Conservation (phyloP, 2,329 filamentous ascomycete species). For the Pseudopithomyces chartarum region DNA sequence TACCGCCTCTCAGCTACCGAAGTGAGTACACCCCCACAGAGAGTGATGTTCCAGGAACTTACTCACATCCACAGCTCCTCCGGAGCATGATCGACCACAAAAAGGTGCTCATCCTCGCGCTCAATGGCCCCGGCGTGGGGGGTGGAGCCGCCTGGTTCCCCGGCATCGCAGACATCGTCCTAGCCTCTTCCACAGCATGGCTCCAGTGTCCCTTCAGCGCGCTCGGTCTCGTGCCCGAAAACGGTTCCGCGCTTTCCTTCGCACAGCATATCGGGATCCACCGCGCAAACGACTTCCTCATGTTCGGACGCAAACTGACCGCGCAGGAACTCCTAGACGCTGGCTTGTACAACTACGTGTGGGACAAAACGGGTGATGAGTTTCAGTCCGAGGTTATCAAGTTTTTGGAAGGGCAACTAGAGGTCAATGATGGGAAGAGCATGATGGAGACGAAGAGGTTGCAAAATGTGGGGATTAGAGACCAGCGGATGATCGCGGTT, state of each 20-base stretch:
- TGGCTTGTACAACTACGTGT: slow-evolving; percentile 55
- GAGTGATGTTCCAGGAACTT: too few relatives aligned
- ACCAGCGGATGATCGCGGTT: slow-evolving; percentile 53
- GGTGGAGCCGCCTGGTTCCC: slow-evolving; percentile 58
- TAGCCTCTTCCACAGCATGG: slow-evolving; percentile 52
- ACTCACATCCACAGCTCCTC: slow-evolving; percentile 43
- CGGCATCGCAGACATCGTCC: slow-evolving; percentile 55
- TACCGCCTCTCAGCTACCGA: background rate
- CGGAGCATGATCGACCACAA: slow-evolving; percentile 56
- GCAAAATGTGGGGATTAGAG: slow-evolving; percentile 42
- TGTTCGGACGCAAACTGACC: slow-evolving; percentile 55
- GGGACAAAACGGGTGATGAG: slow-evolving; percentile 43
- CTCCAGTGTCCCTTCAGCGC: slow-evolving; percentile 57
- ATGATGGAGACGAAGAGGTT: background rate
- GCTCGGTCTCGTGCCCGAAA: slow-evolving; percentile 56
- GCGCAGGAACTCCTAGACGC: slow-evolving; percentile 50
- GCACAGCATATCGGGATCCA: slow-evolving; percentile 56
- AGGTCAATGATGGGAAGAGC: slow-evolving; percentile 55
- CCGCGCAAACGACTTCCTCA: slow-evolving; percentile 58
- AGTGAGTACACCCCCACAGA: background rate
- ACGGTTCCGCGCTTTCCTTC: slow-evolving; percentile 53
- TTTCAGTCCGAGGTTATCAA: slow-evolving; percentile 50
- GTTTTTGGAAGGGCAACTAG: slow-evolving; percentile 52
- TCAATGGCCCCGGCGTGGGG: slow-evolving; percentile 58
- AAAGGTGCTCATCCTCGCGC: slow-evolving; percentile 57